A percentile compares a stretch with the other conserved stretches of the same genome.
These are phyloP conservation scores for Boletus patriciae DNA, from an alignment of 768 basidiomycete genomes.

Conservation along the genomic window DNA sequence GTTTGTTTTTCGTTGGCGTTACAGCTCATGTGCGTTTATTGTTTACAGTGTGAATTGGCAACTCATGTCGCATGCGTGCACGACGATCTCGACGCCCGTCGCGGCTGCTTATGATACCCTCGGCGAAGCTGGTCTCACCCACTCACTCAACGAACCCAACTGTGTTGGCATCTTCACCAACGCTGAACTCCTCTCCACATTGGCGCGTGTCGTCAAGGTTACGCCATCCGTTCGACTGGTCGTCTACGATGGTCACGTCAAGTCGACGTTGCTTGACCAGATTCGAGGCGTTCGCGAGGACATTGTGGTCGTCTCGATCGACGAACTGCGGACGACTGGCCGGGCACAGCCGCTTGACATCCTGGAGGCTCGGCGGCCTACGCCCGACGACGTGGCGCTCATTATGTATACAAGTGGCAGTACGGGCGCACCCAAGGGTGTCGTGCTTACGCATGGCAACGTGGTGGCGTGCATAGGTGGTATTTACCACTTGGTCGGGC, in stretches of 20 bases:
- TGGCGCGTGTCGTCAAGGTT: slow-evolving; percentile 67
- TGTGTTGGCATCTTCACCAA: slow-evolving; percentile 90
- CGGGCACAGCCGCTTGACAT: slow-evolving; percentile 51
- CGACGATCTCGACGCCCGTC: slow-evolving; percentile 73
- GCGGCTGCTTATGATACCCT: slow-evolving; percentile 97
- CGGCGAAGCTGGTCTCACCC: slow-evolving; percentile 81
- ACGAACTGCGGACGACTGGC: slow-evolving; percentile 72
- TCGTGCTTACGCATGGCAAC: slow-evolving; percentile 84
- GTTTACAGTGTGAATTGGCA: slow-evolving; percentile 80
- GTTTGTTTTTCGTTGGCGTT: no score
- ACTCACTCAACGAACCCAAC: slow-evolving; percentile 87
- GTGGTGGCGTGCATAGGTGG: slow-evolving; percentile 85
- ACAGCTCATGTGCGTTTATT: background rate
- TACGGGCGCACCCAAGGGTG: slow-evolving; percentile 94
- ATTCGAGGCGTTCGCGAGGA: slow-evolving; percentile 55
- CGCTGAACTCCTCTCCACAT: slow-evolving; percentile 79
- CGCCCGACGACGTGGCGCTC: slow-evolving; percentile 53
- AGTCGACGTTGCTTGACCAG: slow-evolving; percentile 52
- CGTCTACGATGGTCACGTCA: slow-evolving; percentile 79
- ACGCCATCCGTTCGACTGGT: slow-evolving; percentile 77
- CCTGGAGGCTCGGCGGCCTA: slow-evolving; percentile 51
- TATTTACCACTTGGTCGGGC: slow-evolving; percentile 62
- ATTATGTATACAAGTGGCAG: slow-evolving; percentile 90
- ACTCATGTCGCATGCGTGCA: slow-evolving; percentile 79
- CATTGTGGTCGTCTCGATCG: slow-evolving; percentile 62